Evolutionary conservation across 2,329 filamentous ascomycete species (phyloP).

Genomic region (Emmonsia crescens): DNA sequence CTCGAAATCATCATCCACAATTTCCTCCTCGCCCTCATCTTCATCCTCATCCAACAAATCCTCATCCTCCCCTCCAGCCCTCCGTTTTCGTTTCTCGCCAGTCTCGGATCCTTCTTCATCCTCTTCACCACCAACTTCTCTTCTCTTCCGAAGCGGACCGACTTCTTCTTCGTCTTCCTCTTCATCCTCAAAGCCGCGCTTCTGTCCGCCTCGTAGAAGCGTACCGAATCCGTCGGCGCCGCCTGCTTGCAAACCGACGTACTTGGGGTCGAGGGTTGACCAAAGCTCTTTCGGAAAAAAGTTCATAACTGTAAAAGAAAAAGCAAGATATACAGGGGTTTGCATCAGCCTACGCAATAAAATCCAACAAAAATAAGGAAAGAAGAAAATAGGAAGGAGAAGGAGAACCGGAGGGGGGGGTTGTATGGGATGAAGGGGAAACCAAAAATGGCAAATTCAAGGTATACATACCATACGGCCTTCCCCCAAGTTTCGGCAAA

Average conservation of each 20-base stretch:
- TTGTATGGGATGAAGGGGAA: not conserved
- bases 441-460: not conserved
- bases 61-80: slow-evolving; percentile 31
- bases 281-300: slow-evolving; percentile 51
- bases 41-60: slow-evolving; percentile 35
- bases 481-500: slow-evolving; percentile 43
- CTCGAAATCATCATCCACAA: slow-evolving; percentile 49
- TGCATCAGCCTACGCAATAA: not conserved
- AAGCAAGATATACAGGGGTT: not conserved
- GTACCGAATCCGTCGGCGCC: slow-evolving; percentile 22
- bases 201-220: slow-evolving; percentile 16
- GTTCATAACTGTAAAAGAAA: slow-evolving; percentile 36
- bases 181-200: slow-evolving; percentile 36
- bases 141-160: slow-evolving; percentile 20
- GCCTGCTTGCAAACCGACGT: slow-evolving; percentile 24
- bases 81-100: slow-evolving; percentile 20
- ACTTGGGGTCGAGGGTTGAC: slow-evolving; percentile 40
- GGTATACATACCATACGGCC: slow-evolving; percentile 42
- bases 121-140: slow-evolving; percentile 23
- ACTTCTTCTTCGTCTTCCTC: slow-evolving; percentile 13
- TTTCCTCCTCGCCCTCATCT: slow-evolving; percentile 41
- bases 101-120: slow-evolving; percentile 23
- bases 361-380: not conserved
- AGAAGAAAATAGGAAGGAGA: not conserved
- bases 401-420: not conserved